Evolutionary conservation across 1,139 yeast genomes (phyloP), one percentile per base, ranked within the genome.

Genomic region (Candida dubliniensis): DNA sequence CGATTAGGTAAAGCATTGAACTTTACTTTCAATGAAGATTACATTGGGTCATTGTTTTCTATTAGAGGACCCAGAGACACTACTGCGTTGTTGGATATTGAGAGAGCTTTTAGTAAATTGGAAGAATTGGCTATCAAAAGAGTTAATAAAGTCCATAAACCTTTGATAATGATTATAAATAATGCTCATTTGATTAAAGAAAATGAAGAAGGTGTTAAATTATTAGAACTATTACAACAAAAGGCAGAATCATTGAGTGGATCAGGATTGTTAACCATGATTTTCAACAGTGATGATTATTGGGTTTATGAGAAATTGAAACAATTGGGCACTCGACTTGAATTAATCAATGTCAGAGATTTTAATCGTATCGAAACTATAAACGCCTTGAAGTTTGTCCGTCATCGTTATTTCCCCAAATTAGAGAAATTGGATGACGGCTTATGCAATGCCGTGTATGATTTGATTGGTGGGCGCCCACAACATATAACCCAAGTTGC

Each of bases 31-130:
- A 84, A 78, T 52, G 96, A 87, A 57, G 96, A 87, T 60, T 87
- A 87, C 58, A 81, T 87, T 48, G 96, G 96, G 0, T 81, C 91
- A 0, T 66, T 87, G 45, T 87, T 87, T 53, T 82, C 89, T n/a
- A 84, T 87, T 43, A 67, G 88, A 35, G 96, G 96, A 0, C 96
- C 95, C 7, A 72, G 96, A 49, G 96, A 87, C 52, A 84, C 95
- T 7, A 85, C 93, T 0, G 95, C 95, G 0, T 64, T 87, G 42
- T 67, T 87, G 37, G 96, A 87, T 59, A 87, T 87, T 45, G 96
- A 87, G 60, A 69, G 96, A 41, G 95, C 95, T 0, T 85, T 87
- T 61, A 78, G 81, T 49, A 85, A 84, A 52, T 65, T 87, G 14
- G 95, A 87, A 56, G 82, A 82, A 51, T 84, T 87, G 36, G 93